Evolutionary conservation across 192 early-diverging fungal species (phyloP).

Genomic region (Diversispora epigaea): DNA sequence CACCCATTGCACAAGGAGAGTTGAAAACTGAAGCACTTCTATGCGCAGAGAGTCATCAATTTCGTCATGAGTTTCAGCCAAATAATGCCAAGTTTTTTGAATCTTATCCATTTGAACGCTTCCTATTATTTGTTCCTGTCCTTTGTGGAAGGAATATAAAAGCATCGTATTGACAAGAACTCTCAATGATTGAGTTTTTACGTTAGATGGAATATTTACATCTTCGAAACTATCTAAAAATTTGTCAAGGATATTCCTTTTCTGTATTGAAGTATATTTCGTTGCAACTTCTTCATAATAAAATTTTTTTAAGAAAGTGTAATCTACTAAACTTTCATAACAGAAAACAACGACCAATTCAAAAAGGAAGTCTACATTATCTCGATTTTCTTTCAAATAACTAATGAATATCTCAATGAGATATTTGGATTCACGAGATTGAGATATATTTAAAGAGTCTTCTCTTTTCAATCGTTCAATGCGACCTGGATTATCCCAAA

Average conservation of each 20-base stretch:
- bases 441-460: slow-evolving; percentile 43
- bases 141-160: slow-evolving; percentile 62
- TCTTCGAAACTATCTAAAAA: slow-evolving; percentile 80
- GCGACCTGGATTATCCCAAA: slow-evolving; percentile 49
- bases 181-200: slow-evolving; percentile 74
- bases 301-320: slow-evolving; percentile 63
- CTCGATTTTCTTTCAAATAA: slow-evolving; percentile 60
- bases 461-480: slow-evolving; percentile 49
- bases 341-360: slow-evolving; percentile 71
- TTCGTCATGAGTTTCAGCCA: slow-evolving; percentile 60
- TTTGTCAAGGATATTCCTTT: slow-evolving; percentile 68
- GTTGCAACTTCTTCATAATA: slow-evolving; percentile 68
- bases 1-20: slow-evolving; percentile 82
- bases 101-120: slow-evolving; percentile 59
- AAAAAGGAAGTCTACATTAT: slow-evolving; percentile 70
- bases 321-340: slow-evolving; percentile 66
- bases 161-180: slow-evolving; percentile 88
- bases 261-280: slow-evolving; percentile 52
- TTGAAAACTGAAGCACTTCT: slow-evolving; percentile 90
- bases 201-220: slow-evolving; percentile 46
- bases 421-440: slow-evolving; percentile 55
- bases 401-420: slow-evolving; percentile 73
- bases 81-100: slow-evolving; percentile 49
- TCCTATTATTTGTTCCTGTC: slow-evolving; percentile 58
- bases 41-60: slow-evolving; percentile 69